Evolutionary conservation across 1,284 basidiomycete species (phyloP).

Genomic region (Exobasidium cylindrosporum): DNA sequence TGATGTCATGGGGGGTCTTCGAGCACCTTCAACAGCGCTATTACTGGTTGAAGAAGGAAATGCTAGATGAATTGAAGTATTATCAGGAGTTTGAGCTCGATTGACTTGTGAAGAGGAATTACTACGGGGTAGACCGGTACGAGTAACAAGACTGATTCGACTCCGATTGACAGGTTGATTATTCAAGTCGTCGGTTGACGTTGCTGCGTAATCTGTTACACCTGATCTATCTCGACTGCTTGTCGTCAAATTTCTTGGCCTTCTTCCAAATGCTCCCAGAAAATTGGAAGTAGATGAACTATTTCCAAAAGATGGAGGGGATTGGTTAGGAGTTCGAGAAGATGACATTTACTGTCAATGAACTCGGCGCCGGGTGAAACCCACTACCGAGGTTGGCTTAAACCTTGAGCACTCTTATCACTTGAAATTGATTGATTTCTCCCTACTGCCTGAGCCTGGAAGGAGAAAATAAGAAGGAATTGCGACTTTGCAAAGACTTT

Average conservation of each 20-base stretch:
- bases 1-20: neutral
- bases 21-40: neutral
- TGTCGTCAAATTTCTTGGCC: neutral
- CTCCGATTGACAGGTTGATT: conserved; percentile 1
- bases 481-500: no score
- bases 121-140: neutral
- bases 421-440: no score
- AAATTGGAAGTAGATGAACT: neutral
- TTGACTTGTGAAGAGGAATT: conserved; percentile 7
- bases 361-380: no score
- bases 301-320: neutral
- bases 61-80: neutral
- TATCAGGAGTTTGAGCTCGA: neutral
- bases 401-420: no score
- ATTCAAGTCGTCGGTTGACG: neutral
- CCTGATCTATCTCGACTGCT: neutral
- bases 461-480: no score
- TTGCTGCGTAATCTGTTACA: neutral
- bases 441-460: no score
- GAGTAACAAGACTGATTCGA: neutral
- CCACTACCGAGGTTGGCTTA: no score
- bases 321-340: neutral
- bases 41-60: neutral
- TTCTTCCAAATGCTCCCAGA: neutral
- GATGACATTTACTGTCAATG: no score